Percentiles rank a stretch among this genome's conserved stretches.
Evolutionary conservation across 257 asterid species (phyloP).

Genomic region (Nicotiana benthamiana): DNA sequence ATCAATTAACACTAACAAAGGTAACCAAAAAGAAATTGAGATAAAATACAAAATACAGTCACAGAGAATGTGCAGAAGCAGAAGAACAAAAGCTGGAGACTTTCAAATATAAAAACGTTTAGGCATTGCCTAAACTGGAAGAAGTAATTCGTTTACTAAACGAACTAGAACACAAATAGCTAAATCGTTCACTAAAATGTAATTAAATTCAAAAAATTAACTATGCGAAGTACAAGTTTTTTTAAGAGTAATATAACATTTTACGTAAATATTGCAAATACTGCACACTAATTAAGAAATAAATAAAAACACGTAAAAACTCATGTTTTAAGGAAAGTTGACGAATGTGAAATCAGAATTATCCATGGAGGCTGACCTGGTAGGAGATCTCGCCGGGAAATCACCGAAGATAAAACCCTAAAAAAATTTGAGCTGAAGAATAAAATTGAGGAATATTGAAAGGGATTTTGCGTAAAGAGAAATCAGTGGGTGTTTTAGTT

Average conservation of each 20-base stretch:
- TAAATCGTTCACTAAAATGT: background rate
- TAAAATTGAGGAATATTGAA: background rate
- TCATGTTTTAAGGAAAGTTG: background rate
- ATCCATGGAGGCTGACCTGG: slow-evolving; percentile 20
- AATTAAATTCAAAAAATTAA: background rate
- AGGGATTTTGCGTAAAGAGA: background rate
- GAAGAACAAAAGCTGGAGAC: background rate
- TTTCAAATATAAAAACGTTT: background rate
- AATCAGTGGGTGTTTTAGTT: no score
- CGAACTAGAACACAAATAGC: background rate
- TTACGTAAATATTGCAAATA: background rate
- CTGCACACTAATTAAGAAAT: background rate
- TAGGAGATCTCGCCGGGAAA: slow-evolving; percentile 26
- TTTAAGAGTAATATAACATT: background rate
- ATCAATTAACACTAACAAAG: background rate
- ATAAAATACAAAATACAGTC: background rate
- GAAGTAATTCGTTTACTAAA: background rate
- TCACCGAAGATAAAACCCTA: slow-evolving; percentile 5
- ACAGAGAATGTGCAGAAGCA: background rate
- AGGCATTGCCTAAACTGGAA: background rate
- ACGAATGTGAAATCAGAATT: background rate
- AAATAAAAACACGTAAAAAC: background rate
- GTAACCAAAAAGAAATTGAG: background rate
- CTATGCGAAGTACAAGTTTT: background rate
- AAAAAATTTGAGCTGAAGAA: background rate